A percentile compares a stretch with the other conserved stretches of the same genome.
These are phyloP conservation scores for Raphanus raphanistrum DNA, from an alignment of 345 rosid species.

Conservation along the genomic window DNA sequence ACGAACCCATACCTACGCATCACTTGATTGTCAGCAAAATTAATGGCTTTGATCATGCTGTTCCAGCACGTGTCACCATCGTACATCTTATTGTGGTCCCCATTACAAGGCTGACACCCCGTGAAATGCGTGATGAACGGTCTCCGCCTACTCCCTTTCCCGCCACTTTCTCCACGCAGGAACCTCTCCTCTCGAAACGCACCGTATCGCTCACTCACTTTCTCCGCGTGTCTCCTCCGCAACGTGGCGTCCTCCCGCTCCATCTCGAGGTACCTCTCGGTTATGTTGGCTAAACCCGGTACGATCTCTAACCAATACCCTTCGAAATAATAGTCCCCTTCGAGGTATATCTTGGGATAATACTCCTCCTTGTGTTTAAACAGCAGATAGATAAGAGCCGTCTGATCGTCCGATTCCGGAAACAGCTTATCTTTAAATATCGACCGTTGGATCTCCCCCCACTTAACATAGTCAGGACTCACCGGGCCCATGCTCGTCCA, in stretches of 20 bases:
- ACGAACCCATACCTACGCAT: constrained; percentile 74
- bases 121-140: constrained; percentile 91
- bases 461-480: constrained; percentile 47
- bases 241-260: constrained; percentile 48
- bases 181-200: constrained; percentile 57
- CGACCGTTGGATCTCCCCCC: constrained; percentile 70
- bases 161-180: constrained; percentile 52
- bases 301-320: constrained; percentile 75
- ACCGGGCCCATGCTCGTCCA: constrained; percentile 75
- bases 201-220: constrained; percentile 72
- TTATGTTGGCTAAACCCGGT: constrained; percentile 54
- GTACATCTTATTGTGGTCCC: constrained; percentile 77
- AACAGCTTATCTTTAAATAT: constrained; percentile 77
- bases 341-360: constrained; percentile 65
- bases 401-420: constrained; percentile 88
- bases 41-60: constrained; percentile 79
- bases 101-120: constrained; percentile 95
- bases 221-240: constrained; percentile 86
- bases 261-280: constrained; percentile 52
- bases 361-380: constrained; percentile 52
- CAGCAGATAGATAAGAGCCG: constrained; percentile 70
- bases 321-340: constrained; percentile 68
- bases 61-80: constrained; percentile 73
- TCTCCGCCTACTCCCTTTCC: constrained; percentile 63
- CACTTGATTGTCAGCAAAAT: constrained; percentile 96